These are phyloP conservation scores for Colletotrichum lini DNA, from an alignment of 2,329 filamentous ascomycete species.

Conservation along the genomic window DNA sequence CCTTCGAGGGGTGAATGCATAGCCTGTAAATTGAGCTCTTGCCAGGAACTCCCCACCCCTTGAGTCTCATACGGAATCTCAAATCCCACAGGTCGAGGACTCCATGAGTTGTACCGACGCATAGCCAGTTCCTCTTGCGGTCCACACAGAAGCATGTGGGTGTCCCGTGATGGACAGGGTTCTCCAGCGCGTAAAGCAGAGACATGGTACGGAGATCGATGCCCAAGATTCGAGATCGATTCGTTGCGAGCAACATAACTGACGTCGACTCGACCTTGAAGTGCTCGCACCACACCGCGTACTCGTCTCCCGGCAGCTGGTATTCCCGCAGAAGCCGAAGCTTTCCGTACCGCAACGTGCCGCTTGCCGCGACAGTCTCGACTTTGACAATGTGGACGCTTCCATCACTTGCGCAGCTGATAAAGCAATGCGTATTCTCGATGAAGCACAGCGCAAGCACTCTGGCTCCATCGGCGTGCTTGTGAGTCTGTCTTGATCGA, in stretches of 20 bases:
- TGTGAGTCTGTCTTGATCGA: slow-evolving; percentile 88
- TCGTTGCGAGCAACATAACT: slow-evolving; percentile 89
- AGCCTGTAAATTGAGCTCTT: slow-evolving; percentile 86
- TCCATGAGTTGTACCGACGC: slow-evolving; percentile 92
- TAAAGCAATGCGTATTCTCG: slow-evolving; percentile 93
- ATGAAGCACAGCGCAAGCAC: slow-evolving; percentile 91
- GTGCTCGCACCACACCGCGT: slow-evolving; percentile 92
- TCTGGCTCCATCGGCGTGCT: slow-evolving; percentile 77
- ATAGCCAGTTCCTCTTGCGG: slow-evolving; percentile 88
- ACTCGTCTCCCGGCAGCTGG: slow-evolving; percentile 80
- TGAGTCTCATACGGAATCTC: slow-evolving; percentile 90
- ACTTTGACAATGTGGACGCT: slow-evolving; percentile 91
- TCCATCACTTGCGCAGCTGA: slow-evolving; percentile 91
- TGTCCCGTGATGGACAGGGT: slow-evolving; percentile 91
- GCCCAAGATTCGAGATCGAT: slow-evolving; percentile 84
- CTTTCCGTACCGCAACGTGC: slow-evolving; percentile 82
- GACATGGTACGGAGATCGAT: slow-evolving; percentile 91
- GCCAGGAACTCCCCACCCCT: slow-evolving; percentile 89
- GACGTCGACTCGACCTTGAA: slow-evolving; percentile 87
- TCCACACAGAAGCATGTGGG: slow-evolving; percentile 94
- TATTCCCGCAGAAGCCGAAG: slow-evolving; percentile 84
- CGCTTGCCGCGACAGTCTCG: slow-evolving; percentile 62
- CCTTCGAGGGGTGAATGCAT: slow-evolving; percentile 82
- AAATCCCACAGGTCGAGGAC: slow-evolving; percentile 96
- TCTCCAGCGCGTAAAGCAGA: slow-evolving; percentile 83